A percentile compares a stretch with the other conserved stretches of the same genome.
Evolutionary conservation across 305 asterid species (phyloP).

Genomic region (Fraxinus platypoda): DNA sequence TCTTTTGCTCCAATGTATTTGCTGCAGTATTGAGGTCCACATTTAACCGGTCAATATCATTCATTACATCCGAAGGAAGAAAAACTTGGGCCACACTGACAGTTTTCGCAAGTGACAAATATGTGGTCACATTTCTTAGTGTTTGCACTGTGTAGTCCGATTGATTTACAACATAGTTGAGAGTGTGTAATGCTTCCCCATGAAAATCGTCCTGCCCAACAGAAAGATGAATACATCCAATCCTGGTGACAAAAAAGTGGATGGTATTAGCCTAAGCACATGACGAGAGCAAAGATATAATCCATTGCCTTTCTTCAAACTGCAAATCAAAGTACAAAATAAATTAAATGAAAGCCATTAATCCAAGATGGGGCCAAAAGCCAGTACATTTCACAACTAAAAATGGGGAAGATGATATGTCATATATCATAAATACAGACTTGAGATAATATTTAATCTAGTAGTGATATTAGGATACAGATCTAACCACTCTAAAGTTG

Average conservation of each 20-base stretch:
- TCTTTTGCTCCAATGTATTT: slow-evolving; percentile 60
- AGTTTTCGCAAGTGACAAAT: slow-evolving; percentile 70
- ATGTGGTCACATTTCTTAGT: slow-evolving; percentile 79
- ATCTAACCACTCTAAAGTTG: not conserved
- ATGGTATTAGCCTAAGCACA: not conserved
- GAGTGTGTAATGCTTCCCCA: slow-evolving; percentile 67
- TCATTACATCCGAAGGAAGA: slow-evolving; percentile 78
- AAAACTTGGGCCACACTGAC: slow-evolving; percentile 83
- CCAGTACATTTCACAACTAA: not conserved
- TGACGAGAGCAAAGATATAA: not conserved
- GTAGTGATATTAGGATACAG: not conserved
- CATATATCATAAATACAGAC: not conserved
- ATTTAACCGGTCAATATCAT: slow-evolving; percentile 70
- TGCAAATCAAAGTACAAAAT: not conserved
- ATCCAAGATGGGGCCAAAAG: not conserved
- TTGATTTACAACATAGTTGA: slow-evolving; percentile 81
- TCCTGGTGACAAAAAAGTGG: slow-evolving; percentile 43
- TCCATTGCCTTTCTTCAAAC: not conserved
- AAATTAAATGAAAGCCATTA: not conserved
- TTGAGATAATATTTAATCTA: not conserved
- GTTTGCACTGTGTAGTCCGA: slow-evolving; percentile 89
- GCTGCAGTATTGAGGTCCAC: slow-evolving; percentile 69
- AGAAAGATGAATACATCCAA: slow-evolving; percentile 84
- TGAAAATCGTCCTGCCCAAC: slow-evolving; percentile 89
- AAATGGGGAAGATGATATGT: not conserved